These are phyloP conservation scores for Calonectria crousiana DNA, from an alignment of 2,329 filamentous ascomycete genomes.

Conservation along the genomic window DNA sequence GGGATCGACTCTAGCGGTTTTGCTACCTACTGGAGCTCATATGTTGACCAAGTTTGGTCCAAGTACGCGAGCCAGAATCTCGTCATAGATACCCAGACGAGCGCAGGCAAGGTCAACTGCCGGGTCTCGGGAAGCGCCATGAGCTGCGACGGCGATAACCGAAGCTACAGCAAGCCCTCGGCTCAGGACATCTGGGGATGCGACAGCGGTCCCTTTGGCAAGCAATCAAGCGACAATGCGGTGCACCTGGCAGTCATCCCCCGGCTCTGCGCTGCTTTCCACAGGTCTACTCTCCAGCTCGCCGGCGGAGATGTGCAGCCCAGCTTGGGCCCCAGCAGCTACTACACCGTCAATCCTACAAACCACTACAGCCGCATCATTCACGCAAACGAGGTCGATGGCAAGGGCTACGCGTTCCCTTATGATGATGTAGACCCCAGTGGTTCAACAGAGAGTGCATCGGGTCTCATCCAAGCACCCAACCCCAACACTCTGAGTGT, in stretches of 20 bases:
- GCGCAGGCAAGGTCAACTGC: slow-evolving; percentile 55
- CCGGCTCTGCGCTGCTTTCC: slow-evolving; percentile 63
- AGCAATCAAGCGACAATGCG: slow-evolving; percentile 50
- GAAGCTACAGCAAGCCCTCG: slow-evolving; percentile 56
- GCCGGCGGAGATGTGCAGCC: slow-evolving; percentile 62
- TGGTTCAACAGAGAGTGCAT: slow-evolving; percentile 52
- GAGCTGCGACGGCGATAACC: slow-evolving; percentile 56
- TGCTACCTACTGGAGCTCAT: slow-evolving; percentile 56
- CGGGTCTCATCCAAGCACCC: neutral
- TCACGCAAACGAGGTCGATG: slow-evolving; percentile 70
- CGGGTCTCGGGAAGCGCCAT: slow-evolving; percentile 50
- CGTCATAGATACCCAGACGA: slow-evolving; percentile 57
- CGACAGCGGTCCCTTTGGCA: slow-evolving; percentile 60
- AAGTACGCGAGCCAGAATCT: slow-evolving; percentile 54
- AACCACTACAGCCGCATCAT: slow-evolving; percentile 72
- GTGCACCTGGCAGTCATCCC: slow-evolving; percentile 58
- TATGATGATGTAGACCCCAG: slow-evolving; percentile 77
- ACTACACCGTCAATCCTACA: slow-evolving; percentile 59
- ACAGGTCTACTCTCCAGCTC: slow-evolving; percentile 58
- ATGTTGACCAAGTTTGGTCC: slow-evolving; percentile 61
- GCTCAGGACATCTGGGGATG: slow-evolving; percentile 63
- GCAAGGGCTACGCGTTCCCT: slow-evolving; percentile 73
- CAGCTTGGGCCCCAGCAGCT: slow-evolving; percentile 47
- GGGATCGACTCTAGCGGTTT: slow-evolving; percentile 51
- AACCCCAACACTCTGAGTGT: neutral